These are phyloP conservation scores for Chenopodium album DNA, from an alignment of 148 eudicot species.

Conservation along the genomic window DNA sequence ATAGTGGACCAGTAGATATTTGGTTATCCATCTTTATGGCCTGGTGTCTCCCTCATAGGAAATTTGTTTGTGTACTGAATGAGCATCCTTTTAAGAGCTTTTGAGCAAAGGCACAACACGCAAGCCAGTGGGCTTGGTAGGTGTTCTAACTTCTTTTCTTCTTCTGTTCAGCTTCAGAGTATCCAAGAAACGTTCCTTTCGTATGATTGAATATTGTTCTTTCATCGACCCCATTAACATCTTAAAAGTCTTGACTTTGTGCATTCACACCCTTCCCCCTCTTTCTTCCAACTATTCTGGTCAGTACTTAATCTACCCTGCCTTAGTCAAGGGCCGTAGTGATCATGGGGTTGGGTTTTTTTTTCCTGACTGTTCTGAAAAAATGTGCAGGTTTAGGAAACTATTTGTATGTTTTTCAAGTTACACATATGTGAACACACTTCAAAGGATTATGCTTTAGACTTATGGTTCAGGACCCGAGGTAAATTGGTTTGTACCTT, in stretches of 20 bases:
- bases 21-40: slow-evolving; percentile 62
- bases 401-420: slow-evolving; percentile 77
- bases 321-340: neutral
- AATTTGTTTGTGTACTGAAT: slow-evolving; percentile 54
- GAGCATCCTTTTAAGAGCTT: slow-evolving; percentile 61
- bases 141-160: slow-evolving; percentile 23
- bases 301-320: neutral
- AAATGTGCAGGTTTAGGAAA: slow-evolving; percentile 23
- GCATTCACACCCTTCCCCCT: neutral
- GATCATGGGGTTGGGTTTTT: neutral
- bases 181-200: neutral
- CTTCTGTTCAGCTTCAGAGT: neutral
- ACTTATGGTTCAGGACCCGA: neutral
- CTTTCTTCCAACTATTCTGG: neutral
- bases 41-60: slow-evolving; percentile 13
- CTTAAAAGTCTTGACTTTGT: neutral
- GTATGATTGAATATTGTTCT: neutral
- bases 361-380: no score
- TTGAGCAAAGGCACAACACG: slow-evolving; percentile 86
- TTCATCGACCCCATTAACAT: neutral
- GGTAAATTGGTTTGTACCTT: slow-evolving; percentile 18
- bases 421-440: slow-evolving; percentile 75
- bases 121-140: slow-evolving; percentile 96
- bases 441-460: slow-evolving; percentile 50
- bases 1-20: slow-evolving; percentile 82